Conservation (phyloP, 306 rosid genomes). For the Malus domestica region DNA sequence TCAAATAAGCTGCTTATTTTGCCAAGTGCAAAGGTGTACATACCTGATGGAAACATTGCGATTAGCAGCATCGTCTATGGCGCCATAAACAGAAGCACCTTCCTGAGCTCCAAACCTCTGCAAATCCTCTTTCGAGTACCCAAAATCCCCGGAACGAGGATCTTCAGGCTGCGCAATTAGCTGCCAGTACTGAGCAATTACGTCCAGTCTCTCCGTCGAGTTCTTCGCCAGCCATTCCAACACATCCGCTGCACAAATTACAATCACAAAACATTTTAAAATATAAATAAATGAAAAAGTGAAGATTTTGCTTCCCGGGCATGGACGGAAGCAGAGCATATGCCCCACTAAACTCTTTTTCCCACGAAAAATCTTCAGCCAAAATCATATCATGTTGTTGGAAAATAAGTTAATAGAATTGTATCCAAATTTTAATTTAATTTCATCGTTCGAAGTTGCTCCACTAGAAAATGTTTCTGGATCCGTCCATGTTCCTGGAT, state of each 20-base stretch:
- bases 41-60: slow-evolving; percentile 65
- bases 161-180: slow-evolving; percentile 48
- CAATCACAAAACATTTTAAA: not conserved
- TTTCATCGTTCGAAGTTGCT: too few species aligned
- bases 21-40: slow-evolving; percentile 23
- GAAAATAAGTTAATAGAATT: too few species aligned
- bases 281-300: not conserved
- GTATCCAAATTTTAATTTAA: too few species aligned
- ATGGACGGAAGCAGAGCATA: too few species aligned
- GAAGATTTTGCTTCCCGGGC: not conserved
- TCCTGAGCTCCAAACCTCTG: slow-evolving; percentile 53
- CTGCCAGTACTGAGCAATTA: slow-evolving; percentile 87
- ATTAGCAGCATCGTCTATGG: slow-evolving; percentile 66
- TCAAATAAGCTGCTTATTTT: too few species aligned
- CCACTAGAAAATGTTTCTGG: too few species aligned
- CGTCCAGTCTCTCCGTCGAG: slow-evolving; percentile 57
- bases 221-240: slow-evolving; percentile 76
- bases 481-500: not conserved
- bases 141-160: slow-evolving; percentile 77
- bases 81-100: slow-evolving; percentile 62
- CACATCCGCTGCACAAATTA: slow-evolving; percentile 54
- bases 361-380: too few species aligned
- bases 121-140: slow-evolving; percentile 59
- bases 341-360: too few species aligned
- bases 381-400: too few species aligned